Evolutionary conservation across 164 flowering plant species (phyloP), one percentile per base, ranked within the genome.

Genomic region (Nymphaea thermarum): DNA sequence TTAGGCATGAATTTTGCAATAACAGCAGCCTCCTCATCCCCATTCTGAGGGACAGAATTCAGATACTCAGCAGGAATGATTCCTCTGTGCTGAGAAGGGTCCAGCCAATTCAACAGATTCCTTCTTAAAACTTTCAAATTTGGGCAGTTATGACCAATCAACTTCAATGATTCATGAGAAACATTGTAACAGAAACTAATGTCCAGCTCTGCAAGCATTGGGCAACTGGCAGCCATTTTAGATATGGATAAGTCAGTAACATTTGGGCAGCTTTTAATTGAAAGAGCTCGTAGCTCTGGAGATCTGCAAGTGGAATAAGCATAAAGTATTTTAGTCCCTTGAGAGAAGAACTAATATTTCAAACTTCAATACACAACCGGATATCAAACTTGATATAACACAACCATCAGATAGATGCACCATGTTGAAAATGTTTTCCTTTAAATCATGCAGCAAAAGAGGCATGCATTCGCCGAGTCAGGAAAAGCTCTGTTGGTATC

Each of bases 151-250:
- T 66, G 72, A 43, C 98, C 98, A 4, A 91, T 80, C 65, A 86
- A 43, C 5, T 74, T 76, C 55, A 93, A 44, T 43, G 97, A 85
- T 65, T 81, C 77, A 68, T 86, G 81, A 42, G 98, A 85, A 69
- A 93, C 75, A 72, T 89, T 89, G 68, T 89, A 79, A 78, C 94
- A 93, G 73, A 77, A 87, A 80, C 98, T 93, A 44, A 89, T 80
- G 66, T 93, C 94, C 10, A 91, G 84, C 69, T 87, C 97, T 47
- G 41, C 70, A 17, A 93, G 87, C 76, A 80, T 70, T 43, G 78
- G 74, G 68, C 97, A 91, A 3, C 70, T 67, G 4, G 71, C 72
- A 14, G 97, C 92, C 44, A 93, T 73, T 62, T 75, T 79, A 44
- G 74, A 47, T 70, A 93, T 81, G 6, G 82, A 78, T 53, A 66